These are phyloP conservation scores for Rhynchospora pubera DNA, from an alignment of 176 grass and related monocot genomes.

Conservation along the genomic window DNA sequence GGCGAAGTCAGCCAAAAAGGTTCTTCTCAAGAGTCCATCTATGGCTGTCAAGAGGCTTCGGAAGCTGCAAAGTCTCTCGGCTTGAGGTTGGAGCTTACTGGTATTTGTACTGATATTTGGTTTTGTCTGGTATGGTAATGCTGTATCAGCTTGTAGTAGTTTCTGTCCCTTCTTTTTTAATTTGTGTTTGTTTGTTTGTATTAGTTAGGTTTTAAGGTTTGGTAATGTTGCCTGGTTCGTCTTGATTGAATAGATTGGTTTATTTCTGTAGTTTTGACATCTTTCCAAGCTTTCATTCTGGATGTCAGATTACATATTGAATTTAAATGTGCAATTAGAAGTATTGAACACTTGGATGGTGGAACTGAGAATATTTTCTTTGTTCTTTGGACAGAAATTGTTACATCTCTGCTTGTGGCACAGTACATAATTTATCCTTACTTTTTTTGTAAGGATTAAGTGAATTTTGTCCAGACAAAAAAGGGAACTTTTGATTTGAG, in stretches of 20 bases:
- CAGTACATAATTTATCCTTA: background rate
- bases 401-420: background rate
- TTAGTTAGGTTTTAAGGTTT: background rate
- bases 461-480: background rate
- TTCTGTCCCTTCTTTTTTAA: background rate
- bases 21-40: slow-evolving; percentile 46
- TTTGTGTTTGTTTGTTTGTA: background rate
- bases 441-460: background rate
- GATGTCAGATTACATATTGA: background rate
- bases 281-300: background rate
- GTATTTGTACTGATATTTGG: background rate
- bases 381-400: background rate
- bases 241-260: background rate
- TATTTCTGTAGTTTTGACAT: background rate
- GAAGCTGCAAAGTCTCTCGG: slow-evolving; percentile 64
- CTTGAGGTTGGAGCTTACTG: slow-evolving; percentile 14
- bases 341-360: background rate
- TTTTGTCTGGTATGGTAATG: background rate
- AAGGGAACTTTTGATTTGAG: background rate
- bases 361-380: background rate
- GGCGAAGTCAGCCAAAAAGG: slow-evolving; percentile 70
- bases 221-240: background rate
- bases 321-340: no score
- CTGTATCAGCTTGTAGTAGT: background rate
- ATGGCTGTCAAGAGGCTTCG: slow-evolving; percentile 62